A percentile compares a stretch with the other conserved stretches of the same genome.
Conservation (phyloP, 2,329 filamentous ascomycete genomes). For the Byssothecium circinans region DNA sequence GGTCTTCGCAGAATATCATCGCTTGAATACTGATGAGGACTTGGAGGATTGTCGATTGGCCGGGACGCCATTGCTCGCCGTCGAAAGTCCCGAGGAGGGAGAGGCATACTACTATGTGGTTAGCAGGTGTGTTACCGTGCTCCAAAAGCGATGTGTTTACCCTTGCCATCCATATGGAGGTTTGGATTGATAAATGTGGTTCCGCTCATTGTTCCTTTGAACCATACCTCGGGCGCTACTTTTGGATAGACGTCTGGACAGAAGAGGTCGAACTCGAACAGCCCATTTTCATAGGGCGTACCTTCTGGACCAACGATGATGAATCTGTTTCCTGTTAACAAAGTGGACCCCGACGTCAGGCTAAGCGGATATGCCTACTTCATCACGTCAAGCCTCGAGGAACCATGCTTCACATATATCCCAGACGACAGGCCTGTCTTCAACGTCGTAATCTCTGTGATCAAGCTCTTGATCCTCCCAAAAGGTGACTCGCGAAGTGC, state of each 20-base stretch:
- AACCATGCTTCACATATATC: slow-evolving; percentile 52
- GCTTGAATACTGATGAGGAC: slow-evolving; percentile 57
- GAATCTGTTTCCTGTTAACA: slow-evolving; percentile 8
- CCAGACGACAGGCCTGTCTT: slow-evolving; percentile 51
- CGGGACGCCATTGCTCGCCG: slow-evolving; percentile 48
- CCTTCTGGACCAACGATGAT: slow-evolving; percentile 52
- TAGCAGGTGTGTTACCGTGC: background rate
- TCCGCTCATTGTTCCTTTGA: slow-evolving; percentile 49
- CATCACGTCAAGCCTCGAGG: slow-evolving; percentile 51
- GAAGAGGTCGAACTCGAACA: slow-evolving; percentile 58
- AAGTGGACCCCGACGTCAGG: background rate
- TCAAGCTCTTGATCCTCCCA: slow-evolving; percentile 49
- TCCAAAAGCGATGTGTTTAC: slow-evolving; percentile 30
- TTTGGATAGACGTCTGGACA: slow-evolving; percentile 47
- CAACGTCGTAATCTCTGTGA: slow-evolving; percentile 48
- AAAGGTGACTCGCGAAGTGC: slow-evolving; percentile 9
- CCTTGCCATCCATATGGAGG: slow-evolving; percentile 51
- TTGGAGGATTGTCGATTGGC: slow-evolving; percentile 52
- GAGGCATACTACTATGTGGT: background rate
- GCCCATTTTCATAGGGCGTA: slow-evolving; percentile 56
- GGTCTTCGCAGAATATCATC: slow-evolving; percentile 57
- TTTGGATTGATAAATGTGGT: slow-evolving; percentile 52
- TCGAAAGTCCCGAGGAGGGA: slow-evolving; percentile 51
- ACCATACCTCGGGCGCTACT: slow-evolving; percentile 46
- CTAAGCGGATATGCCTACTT: slow-evolving; percentile 30